phyloP scores from a whole-genome alignment of 352 stramenopile genomes.

The Phytophthora citrophthora region DNA sequence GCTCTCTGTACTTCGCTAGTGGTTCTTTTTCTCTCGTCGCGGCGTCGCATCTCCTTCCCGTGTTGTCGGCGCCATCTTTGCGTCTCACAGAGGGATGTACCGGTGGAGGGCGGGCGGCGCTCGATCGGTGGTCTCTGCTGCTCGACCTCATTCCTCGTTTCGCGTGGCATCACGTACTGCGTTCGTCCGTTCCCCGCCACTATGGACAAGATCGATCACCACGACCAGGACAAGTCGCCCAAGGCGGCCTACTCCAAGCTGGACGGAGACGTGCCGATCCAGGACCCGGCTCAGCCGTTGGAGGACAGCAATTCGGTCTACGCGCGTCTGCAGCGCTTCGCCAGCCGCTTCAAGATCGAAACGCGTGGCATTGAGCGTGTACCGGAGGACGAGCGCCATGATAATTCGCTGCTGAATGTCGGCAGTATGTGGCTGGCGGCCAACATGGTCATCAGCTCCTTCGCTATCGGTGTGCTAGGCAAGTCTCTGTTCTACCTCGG shows the following conservation, averaged over 20 bases:
- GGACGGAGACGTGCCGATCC: conserved; percentile 28
- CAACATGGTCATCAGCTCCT: conserved; percentile 58
- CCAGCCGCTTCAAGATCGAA: conserved; percentile 49
- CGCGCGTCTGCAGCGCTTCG: conserved; percentile 30
- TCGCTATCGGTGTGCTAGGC: conserved; percentile 51
- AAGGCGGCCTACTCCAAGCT: conserved; percentile 31
- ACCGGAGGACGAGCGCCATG: conserved; percentile 48
- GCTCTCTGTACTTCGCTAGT: conserved; percentile 17
- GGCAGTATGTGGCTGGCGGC: conserved; percentile 53
- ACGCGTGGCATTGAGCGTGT: conserved; percentile 55
- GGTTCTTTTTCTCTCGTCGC: conserved; percentile 32
- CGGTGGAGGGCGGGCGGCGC: conserved; percentile 3
- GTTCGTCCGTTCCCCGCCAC: background rate
- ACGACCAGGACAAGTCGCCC: conserved; percentile 10
- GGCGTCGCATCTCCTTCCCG: conserved; percentile 23
- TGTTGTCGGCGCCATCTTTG: conserved; percentile 37
- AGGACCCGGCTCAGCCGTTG: conserved; percentile 12
- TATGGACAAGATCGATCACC: conserved; percentile 34
- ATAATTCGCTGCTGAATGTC: conserved; percentile 49
- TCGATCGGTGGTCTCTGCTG: conserved; percentile 10
- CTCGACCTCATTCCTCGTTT: conserved; percentile 30
- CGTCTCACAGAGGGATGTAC: conserved; percentile 8
- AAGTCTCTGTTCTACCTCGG: conserved; percentile 54
- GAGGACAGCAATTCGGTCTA: conserved; percentile 34
- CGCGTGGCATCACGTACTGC: conserved; percentile 9